Conservation (phyloP, 2,329 filamentous ascomycete genomes). For the Neopestalotiopsis clavispora region DNA sequence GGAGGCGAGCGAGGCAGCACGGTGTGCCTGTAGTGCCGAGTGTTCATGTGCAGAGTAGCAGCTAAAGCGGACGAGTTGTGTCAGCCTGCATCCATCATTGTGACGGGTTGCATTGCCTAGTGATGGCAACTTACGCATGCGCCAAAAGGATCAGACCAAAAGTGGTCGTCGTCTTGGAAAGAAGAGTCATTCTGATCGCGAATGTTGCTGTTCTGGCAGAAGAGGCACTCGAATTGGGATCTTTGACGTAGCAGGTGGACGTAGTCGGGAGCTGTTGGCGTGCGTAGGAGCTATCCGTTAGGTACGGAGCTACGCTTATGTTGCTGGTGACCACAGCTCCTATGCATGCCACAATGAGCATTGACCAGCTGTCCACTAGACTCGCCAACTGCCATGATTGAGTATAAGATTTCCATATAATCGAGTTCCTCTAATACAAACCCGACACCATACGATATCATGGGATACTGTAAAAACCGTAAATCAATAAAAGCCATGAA, state of each 20-base stretch:
- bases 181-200: slow-evolving; percentile 62
- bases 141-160: slow-evolving; percentile 79
- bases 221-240: neutral
- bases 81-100: neutral
- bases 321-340: neutral
- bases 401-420: neutral
- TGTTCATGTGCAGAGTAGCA: slow-evolving; percentile 98
- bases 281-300: neutral
- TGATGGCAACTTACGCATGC: slow-evolving; percentile 72
- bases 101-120: neutral
- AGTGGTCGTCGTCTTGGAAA: slow-evolving; percentile 70
- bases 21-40: slow-evolving; percentile 70
- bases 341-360: neutral
- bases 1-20: slow-evolving; percentile 50
- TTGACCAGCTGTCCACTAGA: neutral
- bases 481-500: too few relatives aligned
- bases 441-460: too few relatives aligned
- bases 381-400: neutral
- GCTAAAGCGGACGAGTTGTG: slow-evolving; percentile 51
- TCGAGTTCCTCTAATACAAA: neutral
- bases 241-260: neutral
- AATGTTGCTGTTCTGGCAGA: neutral
- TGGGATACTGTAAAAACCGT: too few relatives aligned
- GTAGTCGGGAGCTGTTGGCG: neutral
- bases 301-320: neutral